A percentile compares a stretch with the other conserved stretches of the same genome.
Evolutionary conservation across 768 basidiomycete species (phyloP).

Genomic region (Pleurotus ostreatus): DNA sequence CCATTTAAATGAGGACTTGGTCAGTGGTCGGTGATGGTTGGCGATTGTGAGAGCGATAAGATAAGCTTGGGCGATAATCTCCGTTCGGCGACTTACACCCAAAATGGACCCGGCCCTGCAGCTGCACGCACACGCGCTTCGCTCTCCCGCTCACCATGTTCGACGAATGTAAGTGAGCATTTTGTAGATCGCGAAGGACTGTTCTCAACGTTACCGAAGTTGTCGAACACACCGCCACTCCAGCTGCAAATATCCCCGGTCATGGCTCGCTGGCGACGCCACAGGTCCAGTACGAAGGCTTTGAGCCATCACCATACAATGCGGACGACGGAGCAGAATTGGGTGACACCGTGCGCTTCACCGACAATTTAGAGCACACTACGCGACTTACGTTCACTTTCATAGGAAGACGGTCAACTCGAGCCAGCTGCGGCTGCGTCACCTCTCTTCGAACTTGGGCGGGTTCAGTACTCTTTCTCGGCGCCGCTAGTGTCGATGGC

Average conservation of each 20-base stretch:
- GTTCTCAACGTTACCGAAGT: conserved; percentile 40
- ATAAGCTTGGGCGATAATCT: background rate
- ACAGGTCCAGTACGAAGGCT: conserved; percentile 80
- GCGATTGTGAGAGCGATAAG: conserved; percentile 5
- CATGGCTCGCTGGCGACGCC: conserved; percentile 39
- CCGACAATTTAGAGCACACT: background rate
- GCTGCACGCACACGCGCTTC: background rate
- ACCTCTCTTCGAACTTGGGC: conserved; percentile 78
- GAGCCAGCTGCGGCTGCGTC: conserved; percentile 31
- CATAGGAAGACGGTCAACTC: conserved; percentile 22
- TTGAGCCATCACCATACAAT: conserved; percentile 68
- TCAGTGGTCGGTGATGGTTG: conserved; percentile 2
- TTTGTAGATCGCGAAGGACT: background rate
- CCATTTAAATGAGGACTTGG: conserved; percentile 19
- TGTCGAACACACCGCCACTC: conserved; percentile 76
- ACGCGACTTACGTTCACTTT: conserved; percentile 3
- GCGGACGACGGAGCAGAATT: conserved; percentile 44
- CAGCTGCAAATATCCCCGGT: conserved; percentile 31
- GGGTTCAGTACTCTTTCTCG: conserved; percentile 86
- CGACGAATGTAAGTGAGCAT: conserved; percentile 53
- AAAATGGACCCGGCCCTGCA: background rate
- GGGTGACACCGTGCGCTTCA: conserved; percentile 21
- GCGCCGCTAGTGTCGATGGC: conserved; percentile 80
- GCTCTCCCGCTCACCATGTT: conserved; percentile 40
- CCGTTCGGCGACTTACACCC: background rate